These are phyloP conservation scores for Cladophialophora psammophila DNA, from an alignment of 2,329 filamentous ascomycete species.

Conservation along the genomic window DNA sequence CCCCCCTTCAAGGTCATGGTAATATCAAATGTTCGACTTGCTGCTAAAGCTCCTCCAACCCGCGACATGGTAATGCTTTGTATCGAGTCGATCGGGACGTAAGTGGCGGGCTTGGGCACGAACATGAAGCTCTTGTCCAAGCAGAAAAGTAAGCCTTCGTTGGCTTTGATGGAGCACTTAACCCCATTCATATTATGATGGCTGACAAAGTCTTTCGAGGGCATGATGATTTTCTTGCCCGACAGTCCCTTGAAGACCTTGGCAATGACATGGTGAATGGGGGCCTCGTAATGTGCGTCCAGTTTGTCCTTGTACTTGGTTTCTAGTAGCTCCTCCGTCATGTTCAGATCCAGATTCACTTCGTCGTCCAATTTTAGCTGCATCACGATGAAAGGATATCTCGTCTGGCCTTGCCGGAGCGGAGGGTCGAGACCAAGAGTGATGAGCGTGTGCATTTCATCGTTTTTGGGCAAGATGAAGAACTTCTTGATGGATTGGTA, in stretches of 20 bases:
- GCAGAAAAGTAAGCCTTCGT: constrained; percentile 96
- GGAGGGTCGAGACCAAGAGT: constrained; percentile 94
- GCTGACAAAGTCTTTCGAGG: constrained; percentile 87
- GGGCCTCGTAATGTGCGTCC: constrained; percentile 87
- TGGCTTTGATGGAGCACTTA: constrained; percentile 99
- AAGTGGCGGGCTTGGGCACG: constrained; percentile 96
- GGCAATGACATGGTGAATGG: constrained; percentile 89
- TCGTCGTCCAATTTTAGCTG: constrained; percentile 98
- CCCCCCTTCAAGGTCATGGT: constrained; percentile 88
- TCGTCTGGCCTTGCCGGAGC: constrained; percentile 92
- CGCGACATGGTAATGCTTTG: constrained; percentile 93
- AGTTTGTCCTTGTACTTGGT: constrained; percentile 90
- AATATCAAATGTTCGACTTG: constrained; percentile 96
- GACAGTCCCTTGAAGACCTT: constrained; percentile 95
- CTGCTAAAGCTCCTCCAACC: constrained; percentile 90
- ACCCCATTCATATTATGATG: constrained; percentile 94
- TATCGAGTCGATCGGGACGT: constrained; percentile 94
- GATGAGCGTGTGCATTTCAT: constrained; percentile 94
- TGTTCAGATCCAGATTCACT: constrained; percentile 93
- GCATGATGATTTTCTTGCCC: constrained; percentile 92
- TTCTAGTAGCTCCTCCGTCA: constrained; percentile 73
- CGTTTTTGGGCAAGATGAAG: constrained; percentile 97
- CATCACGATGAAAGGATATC: constrained; percentile 99
- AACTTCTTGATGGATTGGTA: constrained; percentile 99
- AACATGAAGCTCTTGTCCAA: constrained; percentile 99